Percentiles rank a stretch among this genome's conserved stretches.
Evolutionary conservation across 1,284 basidiomycete genomes (phyloP).

Genomic region (Sanghuangporus baumii): DNA sequence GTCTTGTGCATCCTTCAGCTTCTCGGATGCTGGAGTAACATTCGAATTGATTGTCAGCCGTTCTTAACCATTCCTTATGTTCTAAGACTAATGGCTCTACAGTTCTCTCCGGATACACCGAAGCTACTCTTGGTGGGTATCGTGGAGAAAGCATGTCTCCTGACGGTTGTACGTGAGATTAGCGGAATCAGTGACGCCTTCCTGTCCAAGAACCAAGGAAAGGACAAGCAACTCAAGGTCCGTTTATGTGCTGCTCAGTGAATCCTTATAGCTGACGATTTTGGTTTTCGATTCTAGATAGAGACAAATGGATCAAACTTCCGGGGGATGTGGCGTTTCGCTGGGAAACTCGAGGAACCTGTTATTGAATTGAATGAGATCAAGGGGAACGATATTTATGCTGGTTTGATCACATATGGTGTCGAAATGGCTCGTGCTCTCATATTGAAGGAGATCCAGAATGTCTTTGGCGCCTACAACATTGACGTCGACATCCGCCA

Average conservation of each 20-base stretch:
- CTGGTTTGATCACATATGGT: constrained; percentile 88
- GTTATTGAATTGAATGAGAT: constrained; percentile 83
- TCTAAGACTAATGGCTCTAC: neutral
- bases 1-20: constrained; percentile 69
- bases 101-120: constrained; percentile 72
- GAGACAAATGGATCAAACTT: constrained; percentile 92
- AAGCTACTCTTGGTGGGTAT: constrained; percentile 91
- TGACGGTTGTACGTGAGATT: constrained; percentile 85
- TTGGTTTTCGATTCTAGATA: constrained; percentile 37
- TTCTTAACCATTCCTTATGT: constrained; percentile 6
- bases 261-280: neutral
- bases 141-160: constrained; percentile 79
- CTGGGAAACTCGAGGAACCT: constrained; percentile 51
- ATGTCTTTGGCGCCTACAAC: constrained; percentile 95
- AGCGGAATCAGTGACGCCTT: constrained; percentile 82
- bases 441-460: constrained; percentile 87
- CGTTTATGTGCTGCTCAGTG: constrained; percentile 17
- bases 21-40: constrained; percentile 67
- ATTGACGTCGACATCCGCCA: constrained; percentile 96
- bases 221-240: constrained; percentile 45
- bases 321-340: constrained; percentile 86
- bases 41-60: constrained; percentile 76
- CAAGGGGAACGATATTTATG: constrained; percentile 95
- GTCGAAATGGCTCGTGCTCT: constrained; percentile 95
- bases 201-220: constrained; percentile 54